Base-by-base conservation (phyloP, 768 basidiomycete species). In the Psilocybe sp. region DNA sequence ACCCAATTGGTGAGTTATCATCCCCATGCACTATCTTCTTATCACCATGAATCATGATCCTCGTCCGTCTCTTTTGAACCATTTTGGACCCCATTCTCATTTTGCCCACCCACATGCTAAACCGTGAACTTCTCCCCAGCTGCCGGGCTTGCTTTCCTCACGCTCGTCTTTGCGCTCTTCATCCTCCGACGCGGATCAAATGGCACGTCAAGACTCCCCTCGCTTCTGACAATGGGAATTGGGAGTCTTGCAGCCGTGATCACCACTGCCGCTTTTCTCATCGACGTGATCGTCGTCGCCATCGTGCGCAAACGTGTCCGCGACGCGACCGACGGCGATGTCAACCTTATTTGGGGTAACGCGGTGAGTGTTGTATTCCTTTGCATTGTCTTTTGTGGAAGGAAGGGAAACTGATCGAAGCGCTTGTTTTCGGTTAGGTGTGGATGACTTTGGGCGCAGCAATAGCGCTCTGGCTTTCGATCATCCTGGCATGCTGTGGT, bases 391-490 rank as follows among this genome's bases (percentile, higher is more conserved):
- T n/a, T n/a, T n/a, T n/a, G n/a, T n/a, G n/a, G n/a, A n/a, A 35
- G 44, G 23, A 46, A 13, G 28, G 7, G 7, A 28, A 28, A 4
- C 23, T 28, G 23, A 28, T 28, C 23, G 3, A 7, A 28, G 43
- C 38, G 47, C 38, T 31, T 47, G 32, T 15, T 28, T 13, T 42
- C 50, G 15, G 49, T 43, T 57, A 77, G 75, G 73, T 77, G 38
- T 84, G 81, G 79, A 74, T 84, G 70, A 66, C 69, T n/a, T 64
- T 82, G 32, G 75, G 62, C 15, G 80, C 81, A 4, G 65, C 74
- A 13, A 58, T 82, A 47, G 67, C 71, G 12, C 64, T 80, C 15
- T 81, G 78, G 80, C 52, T 75, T 38, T 70, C 74, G 31, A 65
- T 73, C 46, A 50, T 72, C 23, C 66, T 63, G 37, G 61, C 71